These are phyloP conservation scores for Candida silvatica DNA, from an alignment of 805 yeast genomes.

Conservation along the genomic window DNA sequence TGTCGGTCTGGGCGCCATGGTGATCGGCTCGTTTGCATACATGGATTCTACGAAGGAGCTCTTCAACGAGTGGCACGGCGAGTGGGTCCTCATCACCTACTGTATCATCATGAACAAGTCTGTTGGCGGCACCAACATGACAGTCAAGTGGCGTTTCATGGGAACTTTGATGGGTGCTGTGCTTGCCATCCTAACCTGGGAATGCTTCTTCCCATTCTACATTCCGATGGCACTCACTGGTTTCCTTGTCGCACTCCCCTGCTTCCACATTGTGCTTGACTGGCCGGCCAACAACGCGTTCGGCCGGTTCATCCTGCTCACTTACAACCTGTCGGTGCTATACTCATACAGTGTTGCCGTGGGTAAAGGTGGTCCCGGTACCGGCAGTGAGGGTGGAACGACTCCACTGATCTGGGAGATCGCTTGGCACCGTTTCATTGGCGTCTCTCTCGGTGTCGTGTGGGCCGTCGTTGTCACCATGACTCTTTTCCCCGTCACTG, in stretches of 20 bases:
- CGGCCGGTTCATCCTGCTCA: slow-evolving; percentile 62
- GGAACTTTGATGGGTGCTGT: slow-evolving; percentile 73
- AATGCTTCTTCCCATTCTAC: slow-evolving; percentile 44
- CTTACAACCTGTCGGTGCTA: slow-evolving; percentile 71
- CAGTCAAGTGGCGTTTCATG: slow-evolving; percentile 61
- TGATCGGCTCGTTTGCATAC: slow-evolving; percentile 61
- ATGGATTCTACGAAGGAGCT: slow-evolving; percentile 41
- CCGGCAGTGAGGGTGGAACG: slow-evolving; percentile 61
- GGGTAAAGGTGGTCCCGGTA: slow-evolving; percentile 36
- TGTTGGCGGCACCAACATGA: slow-evolving; percentile 76
- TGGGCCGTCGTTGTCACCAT: slow-evolving; percentile 72
- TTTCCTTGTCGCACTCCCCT: slow-evolving; percentile 36
- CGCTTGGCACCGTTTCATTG: slow-evolving; percentile 68
- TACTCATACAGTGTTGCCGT: slow-evolving; percentile 60
- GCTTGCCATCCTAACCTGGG: slow-evolving; percentile 55
- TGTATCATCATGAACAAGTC: slow-evolving; percentile 81
- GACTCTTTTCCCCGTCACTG: slow-evolving; percentile 65
- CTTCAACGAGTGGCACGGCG: slow-evolving; percentile 66
- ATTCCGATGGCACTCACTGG: slow-evolving; percentile 42
- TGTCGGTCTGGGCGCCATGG: slow-evolving; percentile 70
- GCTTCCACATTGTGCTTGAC: slow-evolving; percentile 49
- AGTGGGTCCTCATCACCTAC: slow-evolving; percentile 79
- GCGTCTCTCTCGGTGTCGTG: slow-evolving; percentile 63
- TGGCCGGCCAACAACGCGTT: slow-evolving; percentile 60
- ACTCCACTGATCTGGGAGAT: slow-evolving; percentile 62